These are phyloP conservation scores for Stenogyne calaminthoides DNA, from an alignment of 305 asterid species.

Conservation along the genomic window DNA sequence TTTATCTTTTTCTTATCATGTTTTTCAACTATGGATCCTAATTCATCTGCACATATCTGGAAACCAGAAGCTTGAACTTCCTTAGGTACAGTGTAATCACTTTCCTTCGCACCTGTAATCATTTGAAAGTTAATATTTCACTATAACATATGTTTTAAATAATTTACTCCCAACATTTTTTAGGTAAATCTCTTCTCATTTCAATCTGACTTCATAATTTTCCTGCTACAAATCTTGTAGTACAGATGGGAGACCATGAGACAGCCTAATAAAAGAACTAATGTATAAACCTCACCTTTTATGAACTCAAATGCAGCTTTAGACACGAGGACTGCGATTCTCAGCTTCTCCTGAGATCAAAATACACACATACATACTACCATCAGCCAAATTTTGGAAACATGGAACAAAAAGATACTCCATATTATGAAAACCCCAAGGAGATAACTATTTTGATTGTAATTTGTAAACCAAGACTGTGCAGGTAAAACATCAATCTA, in stretches of 20 bases:
- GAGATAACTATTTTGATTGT: neutral
- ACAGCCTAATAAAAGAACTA: neutral
- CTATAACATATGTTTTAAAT: neutral
- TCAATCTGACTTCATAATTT: neutral
- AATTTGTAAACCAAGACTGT: neutral
- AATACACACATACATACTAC: neutral
- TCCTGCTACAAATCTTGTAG: neutral
- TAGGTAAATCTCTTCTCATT: neutral
- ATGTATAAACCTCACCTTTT: slow-evolving; percentile 47
- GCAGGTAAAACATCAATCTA: neutral
- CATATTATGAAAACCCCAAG: neutral
- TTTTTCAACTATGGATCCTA: slow-evolving; percentile 71
- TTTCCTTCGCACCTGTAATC: slow-evolving; percentile 48
- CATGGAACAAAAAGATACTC: neutral
- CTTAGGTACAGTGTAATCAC: slow-evolving; percentile 67
- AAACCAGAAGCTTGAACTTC: slow-evolving; percentile 72
- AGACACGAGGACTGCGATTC: slow-evolving; percentile 78
- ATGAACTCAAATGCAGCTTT: slow-evolving; percentile 81
- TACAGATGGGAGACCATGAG: neutral
- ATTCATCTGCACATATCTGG: slow-evolving; percentile 70
- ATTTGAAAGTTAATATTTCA: neutral
- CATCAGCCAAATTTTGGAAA: slow-evolving; percentile 28
- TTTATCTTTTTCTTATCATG: slow-evolving; percentile 65
- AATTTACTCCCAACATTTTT: neutral
- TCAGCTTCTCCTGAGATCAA: slow-evolving; percentile 66